Evolutionary conservation across 2,329 filamentous ascomycete species (phyloP).

Genomic region (Simplicillium sp.): DNA sequence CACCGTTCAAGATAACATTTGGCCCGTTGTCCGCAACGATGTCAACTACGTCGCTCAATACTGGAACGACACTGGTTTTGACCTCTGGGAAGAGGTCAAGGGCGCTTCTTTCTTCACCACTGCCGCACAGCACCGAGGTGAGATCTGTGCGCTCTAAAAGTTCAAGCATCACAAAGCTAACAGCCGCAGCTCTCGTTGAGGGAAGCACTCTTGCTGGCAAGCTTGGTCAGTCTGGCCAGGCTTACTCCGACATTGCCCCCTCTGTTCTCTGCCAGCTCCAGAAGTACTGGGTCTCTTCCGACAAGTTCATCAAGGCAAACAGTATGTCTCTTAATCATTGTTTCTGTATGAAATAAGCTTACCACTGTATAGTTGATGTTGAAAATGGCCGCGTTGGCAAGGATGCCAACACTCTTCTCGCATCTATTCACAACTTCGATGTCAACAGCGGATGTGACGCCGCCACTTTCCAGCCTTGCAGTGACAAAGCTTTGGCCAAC

Average conservation of each 20-base stretch:
- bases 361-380: constrained; percentile 33
- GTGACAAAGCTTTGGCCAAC: constrained; percentile 58
- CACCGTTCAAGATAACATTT: constrained; percentile 47
- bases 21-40: constrained; percentile 70
- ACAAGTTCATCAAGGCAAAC: constrained; percentile 59
- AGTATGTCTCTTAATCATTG: constrained; percentile 23
- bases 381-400: constrained; percentile 56
- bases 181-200: constrained; percentile 44
- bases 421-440: constrained; percentile 61
- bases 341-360: neutral
- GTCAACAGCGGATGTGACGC: constrained; percentile 55
- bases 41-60: constrained; percentile 66
- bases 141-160: constrained; percentile 10
- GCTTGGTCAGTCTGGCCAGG: constrained; percentile 49
- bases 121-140: constrained; percentile 56
- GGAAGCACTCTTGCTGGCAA: constrained; percentile 56
- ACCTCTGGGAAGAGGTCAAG: constrained; percentile 75
- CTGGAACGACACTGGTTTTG: constrained; percentile 58
- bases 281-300: constrained; percentile 57
- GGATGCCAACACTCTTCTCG: constrained; percentile 62
- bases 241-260: constrained; percentile 56
- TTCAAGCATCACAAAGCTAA: neutral
- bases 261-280: constrained; percentile 66
- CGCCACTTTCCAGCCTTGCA: constrained; percentile 71
- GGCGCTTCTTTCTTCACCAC: constrained; percentile 75